Evolutionary conservation across 306 rosid genomes (phyloP).

Genomic region (Rosa chinensis): DNA sequence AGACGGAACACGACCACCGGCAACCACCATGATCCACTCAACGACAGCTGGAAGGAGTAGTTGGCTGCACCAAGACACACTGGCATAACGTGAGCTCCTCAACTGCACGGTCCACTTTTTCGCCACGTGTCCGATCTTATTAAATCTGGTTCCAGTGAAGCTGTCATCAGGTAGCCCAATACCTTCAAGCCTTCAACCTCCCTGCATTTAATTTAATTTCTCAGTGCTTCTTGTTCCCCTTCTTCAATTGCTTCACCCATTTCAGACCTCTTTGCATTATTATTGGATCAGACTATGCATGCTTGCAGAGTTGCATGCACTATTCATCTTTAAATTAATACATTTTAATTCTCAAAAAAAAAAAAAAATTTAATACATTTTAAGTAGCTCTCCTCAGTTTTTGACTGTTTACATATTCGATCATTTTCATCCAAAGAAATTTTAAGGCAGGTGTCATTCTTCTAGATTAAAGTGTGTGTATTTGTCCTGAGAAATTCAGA

Average conservation of each 20-base stretch:
- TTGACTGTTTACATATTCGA: neutral
- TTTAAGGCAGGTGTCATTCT: neutral
- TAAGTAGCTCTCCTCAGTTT: neutral
- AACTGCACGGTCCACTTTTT: neutral
- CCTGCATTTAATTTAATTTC: neutral
- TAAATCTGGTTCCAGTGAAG: neutral
- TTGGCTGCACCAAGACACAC: neutral
- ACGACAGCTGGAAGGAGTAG: slow-evolving; percentile 6
- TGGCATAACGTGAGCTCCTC: slow-evolving; percentile 17
- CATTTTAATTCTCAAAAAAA: no score
- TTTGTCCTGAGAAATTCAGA: neutral
- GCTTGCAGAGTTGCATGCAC: slow-evolving; percentile 7
- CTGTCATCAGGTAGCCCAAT: neutral
- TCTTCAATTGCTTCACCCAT: slow-evolving; percentile 7
- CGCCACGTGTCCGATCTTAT: neutral
- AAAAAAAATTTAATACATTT: neutral
- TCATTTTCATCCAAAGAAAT: neutral
- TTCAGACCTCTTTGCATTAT: neutral
- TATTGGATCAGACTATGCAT: neutral
- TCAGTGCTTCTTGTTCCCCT: neutral
- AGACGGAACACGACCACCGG: slow-evolving; percentile 1
- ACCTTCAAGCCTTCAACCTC: neutral
- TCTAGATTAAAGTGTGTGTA: neutral
- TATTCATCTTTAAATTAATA: neutral
- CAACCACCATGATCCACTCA: neutral